Evolutionary conservation across 805 yeast species (phyloP), one percentile per base, ranked within the genome.

Genomic region (Candida taoyuanica): DNA sequence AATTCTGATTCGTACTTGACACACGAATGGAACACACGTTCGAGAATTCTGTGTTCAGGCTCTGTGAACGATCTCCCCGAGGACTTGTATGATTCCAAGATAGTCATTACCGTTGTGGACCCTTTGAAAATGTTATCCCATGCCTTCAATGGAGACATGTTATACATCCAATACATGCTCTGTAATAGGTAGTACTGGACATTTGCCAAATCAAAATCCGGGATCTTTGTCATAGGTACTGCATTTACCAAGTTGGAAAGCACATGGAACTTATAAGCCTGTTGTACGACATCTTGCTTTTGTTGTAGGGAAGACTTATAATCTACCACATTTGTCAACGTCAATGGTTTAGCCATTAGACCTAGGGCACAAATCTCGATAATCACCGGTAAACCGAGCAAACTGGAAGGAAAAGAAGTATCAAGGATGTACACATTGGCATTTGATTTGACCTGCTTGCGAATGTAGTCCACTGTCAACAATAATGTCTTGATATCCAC

Each of bases 1-100:
- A 52, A 24, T 31, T 53, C 58, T 24, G 48, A 47, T 29, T 53
- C 56, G 24, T 47, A 52, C 37, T 48, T 50, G 16, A 50, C 34
- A 39, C 56, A 53, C 5, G 49, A 44, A 31, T 50, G 48, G 37
- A 53, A 53, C 0, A 49, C 48, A 24, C 53, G 39, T 24, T 50
- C 55, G 6, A 52, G 14, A 2, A 47, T 25, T 21, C 41, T 28
- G 29, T 42, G 42, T 25, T 53, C 47, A 9, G 32, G 11, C 19
- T 47, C 48, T 15, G 48, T 34, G 30, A 53, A 49, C n/a, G 34
- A 41, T n/a, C 33, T 33, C 5, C 42, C 43, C 2, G 52, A 44
- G 11, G 43, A 40, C 31, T 52, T 50, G 21, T 42, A 45, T 17
- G 42, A 34, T 26, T 52, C 55, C 14, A 52, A 14, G 3, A 50